Percentiles rank a stretch among this genome's conserved stretches.
Evolutionary conservation across 495 filamentous ascomycete species (phyloP).

Genomic region (Penicillium angulare): DNA sequence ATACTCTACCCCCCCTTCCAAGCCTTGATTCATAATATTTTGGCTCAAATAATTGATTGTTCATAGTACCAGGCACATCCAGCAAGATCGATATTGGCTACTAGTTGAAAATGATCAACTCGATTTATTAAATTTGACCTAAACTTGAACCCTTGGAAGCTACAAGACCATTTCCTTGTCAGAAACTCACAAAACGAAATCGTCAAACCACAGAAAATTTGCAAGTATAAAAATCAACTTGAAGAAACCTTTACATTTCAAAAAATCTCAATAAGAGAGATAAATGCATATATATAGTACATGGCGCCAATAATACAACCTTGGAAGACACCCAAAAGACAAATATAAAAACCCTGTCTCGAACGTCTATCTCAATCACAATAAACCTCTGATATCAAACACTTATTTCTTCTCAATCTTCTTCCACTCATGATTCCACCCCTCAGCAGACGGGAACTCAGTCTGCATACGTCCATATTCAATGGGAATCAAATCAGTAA

Average conservation of each 20-base stretch:
- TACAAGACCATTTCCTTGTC: too few species aligned
- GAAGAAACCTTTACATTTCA: not conserved
- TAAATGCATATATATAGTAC: constrained; percentile 27
- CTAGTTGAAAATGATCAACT: too few species aligned
- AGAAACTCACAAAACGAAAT: too few species aligned
- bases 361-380: not conserved
- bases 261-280: constrained; percentile 3
- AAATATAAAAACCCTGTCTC: constrained; percentile 2
- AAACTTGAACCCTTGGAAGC: not conserved
- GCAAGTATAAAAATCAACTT: not conserved
- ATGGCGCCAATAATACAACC: constrained; percentile 31
- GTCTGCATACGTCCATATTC: constrained; percentile 85
- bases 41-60: too few species aligned
- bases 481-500: constrained; percentile 66
- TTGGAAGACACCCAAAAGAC: not conserved
- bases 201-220: not conserved
- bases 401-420: constrained; percentile 27
- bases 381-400: constrained; percentile 5
- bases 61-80: too few species aligned
- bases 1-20: too few species aligned
- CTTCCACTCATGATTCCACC: constrained; percentile 74
- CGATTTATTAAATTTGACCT: too few species aligned
- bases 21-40: too few species aligned
- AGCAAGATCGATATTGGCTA: too few species aligned
- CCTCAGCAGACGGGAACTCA: constrained; percentile 66